These are phyloP conservation scores for Beta vulgaris DNA, from an alignment of 148 eudicot species.

Conservation along the genomic window DNA sequence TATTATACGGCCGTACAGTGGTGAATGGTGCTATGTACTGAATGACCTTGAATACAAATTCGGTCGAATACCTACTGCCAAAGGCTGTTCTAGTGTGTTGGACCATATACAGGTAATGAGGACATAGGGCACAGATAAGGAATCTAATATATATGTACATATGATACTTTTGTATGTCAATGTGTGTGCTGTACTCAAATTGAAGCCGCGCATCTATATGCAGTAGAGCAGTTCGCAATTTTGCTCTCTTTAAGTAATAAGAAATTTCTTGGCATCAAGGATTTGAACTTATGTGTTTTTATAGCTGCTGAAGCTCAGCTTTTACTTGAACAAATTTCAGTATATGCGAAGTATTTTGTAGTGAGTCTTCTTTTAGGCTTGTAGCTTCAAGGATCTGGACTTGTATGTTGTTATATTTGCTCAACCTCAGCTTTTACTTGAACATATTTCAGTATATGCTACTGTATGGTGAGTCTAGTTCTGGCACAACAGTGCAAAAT, in stretches of 20 bases:
- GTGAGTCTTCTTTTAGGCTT: too few relatives aligned
- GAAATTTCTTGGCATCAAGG: not conserved
- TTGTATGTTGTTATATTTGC: not conserved
- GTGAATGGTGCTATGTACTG: not conserved
- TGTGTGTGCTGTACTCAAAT: constrained; percentile 10
- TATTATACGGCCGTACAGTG: not conserved
- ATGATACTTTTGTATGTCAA: constrained; percentile 8
- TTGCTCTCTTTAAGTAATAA: not conserved
- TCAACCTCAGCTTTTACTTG: not conserved
- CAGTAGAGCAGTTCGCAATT: constrained; percentile 1
- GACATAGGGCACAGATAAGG: not conserved
- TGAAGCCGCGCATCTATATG: constrained; percentile 18
- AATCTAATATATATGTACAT: not conserved
- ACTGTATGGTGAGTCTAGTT: not conserved
- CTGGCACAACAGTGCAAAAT: not conserved
- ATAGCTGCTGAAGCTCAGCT: not conserved
- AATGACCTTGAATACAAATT: not conserved
- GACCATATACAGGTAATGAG: constrained; percentile 7
- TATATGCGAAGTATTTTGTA: too few relatives aligned
- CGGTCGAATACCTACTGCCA: constrained; percentile 13
- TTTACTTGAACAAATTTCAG: not conserved
- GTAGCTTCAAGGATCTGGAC: not conserved
- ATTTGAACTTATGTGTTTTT: not conserved
- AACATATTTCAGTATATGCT: not conserved
- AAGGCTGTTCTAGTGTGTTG: constrained; percentile 8